A percentile compares a stretch with the other conserved stretches of the same genome.
Evolutionary conservation across 441 rosid species (phyloP).

Genomic region (Hura crepitans): DNA sequence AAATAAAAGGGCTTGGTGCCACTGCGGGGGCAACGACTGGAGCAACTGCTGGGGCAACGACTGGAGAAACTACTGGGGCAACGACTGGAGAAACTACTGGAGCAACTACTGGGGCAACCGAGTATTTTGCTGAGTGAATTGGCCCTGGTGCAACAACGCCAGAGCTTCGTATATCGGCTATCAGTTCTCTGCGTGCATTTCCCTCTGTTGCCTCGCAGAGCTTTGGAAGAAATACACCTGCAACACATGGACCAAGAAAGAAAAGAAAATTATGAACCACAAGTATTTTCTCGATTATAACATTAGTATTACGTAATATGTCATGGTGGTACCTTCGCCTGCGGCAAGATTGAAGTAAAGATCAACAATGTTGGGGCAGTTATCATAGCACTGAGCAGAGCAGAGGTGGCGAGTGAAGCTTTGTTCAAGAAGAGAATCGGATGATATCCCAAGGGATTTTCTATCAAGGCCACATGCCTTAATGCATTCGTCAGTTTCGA

Average conservation of each 20-base stretch:
- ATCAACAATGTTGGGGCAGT: slow-evolving; percentile 72
- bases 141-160: slow-evolving; percentile 51
- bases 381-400: slow-evolving; percentile 60
- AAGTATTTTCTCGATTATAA: too few relatives aligned
- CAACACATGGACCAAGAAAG: neutral
- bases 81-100: slow-evolving; percentile 24
- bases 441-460: slow-evolving; percentile 68
- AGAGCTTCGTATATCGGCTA: slow-evolving; percentile 54
- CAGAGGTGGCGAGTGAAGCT: slow-evolving; percentile 54
- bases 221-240: slow-evolving; percentile 74
- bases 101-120: slow-evolving; percentile 27
- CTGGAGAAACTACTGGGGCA: too few relatives aligned
- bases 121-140: slow-evolving; percentile 12
- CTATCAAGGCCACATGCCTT: slow-evolving; percentile 66
- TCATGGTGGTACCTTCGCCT: slow-evolving; percentile 56
- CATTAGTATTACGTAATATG: too few relatives aligned
- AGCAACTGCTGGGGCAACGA: too few relatives aligned
- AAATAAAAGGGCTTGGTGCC: slow-evolving; percentile 26
- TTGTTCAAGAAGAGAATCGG: slow-evolving; percentile 69
- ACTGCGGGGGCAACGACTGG: too few relatives aligned
- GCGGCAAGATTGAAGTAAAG: slow-evolving; percentile 87
- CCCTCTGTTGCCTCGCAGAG: slow-evolving; percentile 51
- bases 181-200: slow-evolving; percentile 41
- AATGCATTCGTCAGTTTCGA: slow-evolving; percentile 66
- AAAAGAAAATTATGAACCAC: too few relatives aligned